phyloP scores from a whole-genome alignment of 345 rosid genomes.

The Microcos paniculata region DNA sequence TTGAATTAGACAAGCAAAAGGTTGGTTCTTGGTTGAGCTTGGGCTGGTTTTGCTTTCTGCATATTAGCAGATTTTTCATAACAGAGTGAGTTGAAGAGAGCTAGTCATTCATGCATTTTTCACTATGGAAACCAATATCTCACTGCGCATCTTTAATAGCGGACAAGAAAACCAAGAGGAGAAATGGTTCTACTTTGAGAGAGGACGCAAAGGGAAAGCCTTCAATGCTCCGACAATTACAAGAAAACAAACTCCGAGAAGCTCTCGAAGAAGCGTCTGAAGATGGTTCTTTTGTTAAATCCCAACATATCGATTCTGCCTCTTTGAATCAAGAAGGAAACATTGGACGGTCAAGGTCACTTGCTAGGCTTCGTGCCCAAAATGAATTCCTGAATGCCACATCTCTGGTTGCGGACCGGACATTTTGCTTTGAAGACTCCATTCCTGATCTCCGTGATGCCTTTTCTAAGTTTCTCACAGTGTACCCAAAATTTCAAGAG shows the following conservation, averaged over 20 bases:
- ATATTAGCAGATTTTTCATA: slow-evolving; percentile 14
- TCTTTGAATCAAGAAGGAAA: slow-evolving; percentile 41
- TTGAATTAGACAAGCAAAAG: slow-evolving; percentile 13
- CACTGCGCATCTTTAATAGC: slow-evolving; percentile 74
- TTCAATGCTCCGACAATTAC: slow-evolving; percentile 58
- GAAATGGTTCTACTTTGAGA: slow-evolving; percentile 50
- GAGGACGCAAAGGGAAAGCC: slow-evolving; percentile 45
- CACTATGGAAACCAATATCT: slow-evolving; percentile 81
- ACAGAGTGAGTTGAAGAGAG: slow-evolving; percentile 12
- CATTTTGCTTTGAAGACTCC: slow-evolving; percentile 47
- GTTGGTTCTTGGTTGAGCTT: slow-evolving; percentile 16
- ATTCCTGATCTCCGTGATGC: slow-evolving; percentile 63
- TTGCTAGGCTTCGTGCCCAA: slow-evolving; percentile 81
- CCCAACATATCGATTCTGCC: slow-evolving; percentile 61
- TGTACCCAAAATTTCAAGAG: slow-evolving; percentile 77
- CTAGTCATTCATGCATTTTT: slow-evolving; percentile 65
- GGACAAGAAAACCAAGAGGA: slow-evolving; percentile 65
- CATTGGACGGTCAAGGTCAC: slow-evolving; percentile 75
- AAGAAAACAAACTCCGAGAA: slow-evolving; percentile 74
- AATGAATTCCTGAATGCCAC: slow-evolving; percentile 80
- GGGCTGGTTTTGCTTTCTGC: background rate
- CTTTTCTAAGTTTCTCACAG: slow-evolving; percentile 63
- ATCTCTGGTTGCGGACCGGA: slow-evolving; percentile 60
- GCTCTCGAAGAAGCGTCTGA: slow-evolving; percentile 92
- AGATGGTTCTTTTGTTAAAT: slow-evolving; percentile 71